A percentile compares a stretch with the other conserved stretches of the same genome.
Conservation (phyloP, 1,284 basidiomycete species). For the Sanghuangporus baumii region DNA sequence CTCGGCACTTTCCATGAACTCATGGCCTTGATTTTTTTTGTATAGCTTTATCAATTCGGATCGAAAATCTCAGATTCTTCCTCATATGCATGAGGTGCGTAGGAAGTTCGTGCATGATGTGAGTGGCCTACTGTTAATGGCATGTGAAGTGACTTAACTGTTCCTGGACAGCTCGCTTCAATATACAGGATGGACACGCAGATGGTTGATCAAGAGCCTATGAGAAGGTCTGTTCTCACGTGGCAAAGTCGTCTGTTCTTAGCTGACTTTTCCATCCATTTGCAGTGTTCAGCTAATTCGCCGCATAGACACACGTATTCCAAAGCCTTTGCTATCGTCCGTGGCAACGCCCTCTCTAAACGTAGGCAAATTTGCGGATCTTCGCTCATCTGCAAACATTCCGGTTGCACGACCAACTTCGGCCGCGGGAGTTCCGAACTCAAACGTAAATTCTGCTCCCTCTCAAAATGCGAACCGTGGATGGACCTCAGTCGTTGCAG, state of each 20-base stretch:
- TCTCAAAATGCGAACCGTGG: constrained; percentile 18
- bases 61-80: constrained; percentile 68
- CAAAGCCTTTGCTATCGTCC: constrained; percentile 61
- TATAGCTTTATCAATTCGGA: constrained; percentile 62
- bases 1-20: not conserved
- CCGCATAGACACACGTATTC: constrained; percentile 75
- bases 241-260: not conserved
- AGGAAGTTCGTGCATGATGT: constrained; percentile 77
- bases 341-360: constrained; percentile 23
- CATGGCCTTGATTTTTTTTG: not conserved
- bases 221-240: constrained; percentile 34
- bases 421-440: constrained; percentile 10
- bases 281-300: constrained; percentile 72
- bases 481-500: constrained; percentile 35
- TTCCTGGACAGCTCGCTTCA: constrained; percentile 49
- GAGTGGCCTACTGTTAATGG: constrained; percentile 24
- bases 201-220: constrained; percentile 82
- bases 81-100: constrained; percentile 74
- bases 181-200: constrained; percentile 78
- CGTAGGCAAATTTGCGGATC: constrained; percentile 54
- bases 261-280: constrained; percentile 3
- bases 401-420: constrained; percentile 5
- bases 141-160: not conserved
- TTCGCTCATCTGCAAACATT: constrained; percentile 28
- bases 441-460: constrained; percentile 19